Base-by-base conservation (phyloP, 2,329 filamentous ascomycete species). In the Ophiostoma pallidulum region DNA sequence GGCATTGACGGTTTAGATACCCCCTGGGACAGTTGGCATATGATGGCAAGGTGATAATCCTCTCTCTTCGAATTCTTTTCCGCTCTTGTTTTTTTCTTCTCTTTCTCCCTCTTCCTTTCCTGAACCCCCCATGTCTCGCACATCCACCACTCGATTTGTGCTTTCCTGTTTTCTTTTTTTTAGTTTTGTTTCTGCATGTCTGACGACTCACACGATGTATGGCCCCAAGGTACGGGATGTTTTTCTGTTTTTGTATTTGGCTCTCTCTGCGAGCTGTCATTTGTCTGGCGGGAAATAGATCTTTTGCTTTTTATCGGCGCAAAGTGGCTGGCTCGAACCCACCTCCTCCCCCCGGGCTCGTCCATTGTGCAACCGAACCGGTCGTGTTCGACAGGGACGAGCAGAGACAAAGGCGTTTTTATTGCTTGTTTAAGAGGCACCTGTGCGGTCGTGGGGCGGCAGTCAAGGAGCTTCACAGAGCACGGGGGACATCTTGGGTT, bases 1-100 rank as follows among this genome's bases (percentile, higher is more conserved):
- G 45, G 45, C 16, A 24, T 35, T 41, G 31, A 35, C 37, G 45
- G 45, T 28, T 18, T 41, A 47, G 45, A 47, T 47, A 47, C 45
- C 45, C 44, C 22, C 16, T 28, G 36, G 44, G 37, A 40, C 24
- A 41, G 47, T 40, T n/a, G 43, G 32, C 26, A 37, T 52, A 14
- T 16, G 19, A 26, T 33, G 37, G 38, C 31, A 29, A 13, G 33
- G n/a, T n/a, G n/a, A n/a, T n/a, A n/a, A n/a, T n/a, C n/a, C n/a
- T n/a, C n/a, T n/a, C n/a, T n/a, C n/a, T n/a, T n/a, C n/a, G 29
- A 16, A 33, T 18, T 24, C 28, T 18, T 18, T 20, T 18, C 29
- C 10, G 22, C n/a, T 9, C 18, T 31, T 32, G 18, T 26, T 37
- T 10, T 28, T 32, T 22, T 19, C 13, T 19, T 31, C 20, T 19